Base-by-base conservation (phyloP, 2,329 filamentous ascomycete genomes). In the Ophiocordyceps camponoti-saundersi region DNA sequence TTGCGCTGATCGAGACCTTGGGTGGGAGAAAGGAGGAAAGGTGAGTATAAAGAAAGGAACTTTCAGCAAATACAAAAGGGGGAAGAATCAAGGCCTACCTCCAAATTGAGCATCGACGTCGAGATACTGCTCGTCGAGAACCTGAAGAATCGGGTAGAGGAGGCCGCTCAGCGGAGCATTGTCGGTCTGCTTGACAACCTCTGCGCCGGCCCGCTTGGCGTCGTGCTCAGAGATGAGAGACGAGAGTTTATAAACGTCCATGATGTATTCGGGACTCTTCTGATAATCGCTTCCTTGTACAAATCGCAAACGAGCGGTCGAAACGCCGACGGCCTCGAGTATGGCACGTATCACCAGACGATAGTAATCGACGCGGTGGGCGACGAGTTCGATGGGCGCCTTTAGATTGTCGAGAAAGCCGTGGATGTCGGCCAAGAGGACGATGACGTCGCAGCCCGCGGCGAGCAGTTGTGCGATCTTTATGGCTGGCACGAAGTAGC, bases 161-260 rank as follows among this genome's bases (percentile, higher is more conserved):
- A 66, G 57, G 23, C 64, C 64, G 44, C 64, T 79, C 41, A 90
- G 62, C 1, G 82, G 75, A 7, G 82, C 77, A 57, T 90, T 88
- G 48, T 77, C 75, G 3, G 82, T 79, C 68, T 96, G 88, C 72
- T 96, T 96, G 53, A 98, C 90, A 8, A 96, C 79, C 65, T 96
- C 92, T 2, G 87, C 85, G 39, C 90, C 90, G 0, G 90, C 89
- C 65, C 87, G 92, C 65, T 88, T 86, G 16, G 88, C 86, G 58
- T 92, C 80, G 59, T 89, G 79, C 65, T 88, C 79, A 15, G 80
- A 81, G 6, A 83, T 77, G 46, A 85, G 65, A 3, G 77, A 77
- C 43, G 73, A 75, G 53, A 96, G 62, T 59, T 83, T 79, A 67
- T 89, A 90, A 32, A 94, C 66, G 60, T 96, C 90, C 85, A 95